A percentile compares a stretch with the other conserved stretches of the same genome.
Evolutionary conservation across 2,329 filamentous ascomycete species (phyloP).

Genomic region (Onygena corvina): DNA sequence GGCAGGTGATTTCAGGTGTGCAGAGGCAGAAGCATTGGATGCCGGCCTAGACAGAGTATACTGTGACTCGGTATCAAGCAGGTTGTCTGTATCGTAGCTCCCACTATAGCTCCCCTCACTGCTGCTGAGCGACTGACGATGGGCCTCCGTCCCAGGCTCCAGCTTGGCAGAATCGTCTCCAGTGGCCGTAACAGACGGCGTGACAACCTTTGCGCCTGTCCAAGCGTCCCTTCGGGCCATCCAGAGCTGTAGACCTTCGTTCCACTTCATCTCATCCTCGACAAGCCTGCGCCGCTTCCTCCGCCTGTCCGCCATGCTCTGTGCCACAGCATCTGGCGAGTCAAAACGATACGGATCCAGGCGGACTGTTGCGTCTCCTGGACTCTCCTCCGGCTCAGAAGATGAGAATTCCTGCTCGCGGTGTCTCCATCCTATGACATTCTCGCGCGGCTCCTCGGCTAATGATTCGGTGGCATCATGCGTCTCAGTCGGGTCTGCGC

Average conservation of each 20-base stretch:
- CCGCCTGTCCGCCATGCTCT: constrained; percentile 39
- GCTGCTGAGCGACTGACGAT: constrained; percentile 13
- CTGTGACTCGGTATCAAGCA: constrained; percentile 6
- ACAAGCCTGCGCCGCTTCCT: constrained; percentile 46
- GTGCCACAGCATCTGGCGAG: constrained; percentile 30
- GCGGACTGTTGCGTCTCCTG: background rate
- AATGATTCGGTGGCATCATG: background rate
- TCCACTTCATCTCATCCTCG: constrained; percentile 60
- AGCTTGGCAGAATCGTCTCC: background rate
- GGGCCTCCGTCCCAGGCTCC: background rate
- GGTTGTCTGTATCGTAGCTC: constrained; percentile 11
- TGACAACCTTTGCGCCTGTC: constrained; percentile 53
- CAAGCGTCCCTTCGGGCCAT: constrained; percentile 66
- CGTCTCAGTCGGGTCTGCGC: background rate
- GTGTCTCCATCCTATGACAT: constrained; percentile 15
- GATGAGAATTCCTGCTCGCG: constrained; percentile 15
- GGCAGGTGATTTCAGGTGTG: background rate
- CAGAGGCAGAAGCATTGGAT: background rate
- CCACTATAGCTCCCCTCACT: constrained; percentile 12
- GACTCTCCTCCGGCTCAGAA: constrained; percentile 11
- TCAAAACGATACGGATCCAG: constrained; percentile 30
- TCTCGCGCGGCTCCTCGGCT: constrained; percentile 7
- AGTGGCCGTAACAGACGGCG: background rate
- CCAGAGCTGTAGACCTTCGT: constrained; percentile 70
- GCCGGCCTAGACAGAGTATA: background rate